Base-by-base conservation (phyloP, 148 eudicot species). In the Spergularia bocconei region DNA sequence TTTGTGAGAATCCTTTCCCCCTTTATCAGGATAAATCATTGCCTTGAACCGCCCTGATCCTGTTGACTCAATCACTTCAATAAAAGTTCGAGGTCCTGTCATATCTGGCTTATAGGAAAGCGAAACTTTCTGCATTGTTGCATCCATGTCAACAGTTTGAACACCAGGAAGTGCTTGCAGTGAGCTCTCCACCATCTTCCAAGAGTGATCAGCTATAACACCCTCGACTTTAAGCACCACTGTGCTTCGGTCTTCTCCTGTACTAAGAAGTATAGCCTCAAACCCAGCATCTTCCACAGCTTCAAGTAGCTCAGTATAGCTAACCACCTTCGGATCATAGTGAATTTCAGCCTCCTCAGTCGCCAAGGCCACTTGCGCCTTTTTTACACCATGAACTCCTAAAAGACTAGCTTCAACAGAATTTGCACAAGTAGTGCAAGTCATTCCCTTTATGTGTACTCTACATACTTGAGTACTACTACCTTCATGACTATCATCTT, bases 341-440 rank as follows among this genome's bases (percentile, higher is more conserved):
- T 77, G 85, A 72, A 95, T 77, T 86, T 90, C 92, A 19, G 92
- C 96, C 78, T 90, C 91, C 79, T 90, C 91, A 29, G 93, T 90
- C 36, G 98, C 91, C 77, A 95, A 77, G 33, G 97, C 91, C 51
- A 95, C 97, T 78, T 79, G 91, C 68, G 93, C 97, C 75, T 81
- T 89, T 59, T 79, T 85, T 33, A 95, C 92, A 47, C 98, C 98
- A 10, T 68, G 83, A 47, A 88, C 64, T 57, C 72, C 88, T 64
- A 63, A 74, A 73, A 95, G 84, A 65, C 74, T 82, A 48, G 88
- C 82, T 80, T 92, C 96, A 5, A 95, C 76, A 2, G 98, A 90
- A 48, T 78, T 80, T n/a, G 93, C 86, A 77, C 98, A 95, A 51
- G 96, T 84, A 23, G 90, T 90, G 87, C 97, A 92, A 17, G 93